Evolutionary conservation across 805 yeast genomes (phyloP), one percentile per base, ranked within the genome.

Genomic region (Lachancea cidri): DNA sequence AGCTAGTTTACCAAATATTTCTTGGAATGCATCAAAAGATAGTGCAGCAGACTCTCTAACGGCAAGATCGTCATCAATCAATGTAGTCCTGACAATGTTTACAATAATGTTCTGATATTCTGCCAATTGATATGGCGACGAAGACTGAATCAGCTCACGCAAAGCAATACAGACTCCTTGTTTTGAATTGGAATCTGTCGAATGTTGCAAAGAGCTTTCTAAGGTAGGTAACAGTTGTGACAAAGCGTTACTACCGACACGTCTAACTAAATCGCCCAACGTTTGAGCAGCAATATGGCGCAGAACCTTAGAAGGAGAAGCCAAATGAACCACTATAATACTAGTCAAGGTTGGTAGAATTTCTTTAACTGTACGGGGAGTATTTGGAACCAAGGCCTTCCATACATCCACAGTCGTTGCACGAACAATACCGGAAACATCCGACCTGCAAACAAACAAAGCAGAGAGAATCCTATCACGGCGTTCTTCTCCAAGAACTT

Each of bases 121-220:
- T 19, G 57, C 67, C 44, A 91, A 70, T 5, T 78, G 74, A 13
- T 78, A 84, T 3, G 67, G 60, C 7, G 77, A 69, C 3, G 94
- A 76, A 0, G 96, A 84, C 49, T 78, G 81, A 47, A 89, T 79
- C 47, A 93, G 77, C 60, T 89, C 98, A 33, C 80, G 76, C 36
- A 88, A 70, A 6, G 98, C 98, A 60, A 91, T 79, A 71, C 98
- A 93, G 38, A 93, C 86, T 71, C 99, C 99, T 68, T 89, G 95
- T 59, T 85, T 86, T 29, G 95, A 83, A 58, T 83, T 93, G n/a
- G 85, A 68, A 54, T 84, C 93, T 41, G 74, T 65, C 22, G 75
- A 58, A n/a, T 72, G 67, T 39, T 70, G 59, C 47, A 84, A 66
- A 1, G 86, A 74, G 30, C 74, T 76, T 50, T 86, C 83, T 53